phyloP scores from a whole-genome alignment of 2,329 filamentous ascomycete species.

The Trichoderma arundinaceum region DNA sequence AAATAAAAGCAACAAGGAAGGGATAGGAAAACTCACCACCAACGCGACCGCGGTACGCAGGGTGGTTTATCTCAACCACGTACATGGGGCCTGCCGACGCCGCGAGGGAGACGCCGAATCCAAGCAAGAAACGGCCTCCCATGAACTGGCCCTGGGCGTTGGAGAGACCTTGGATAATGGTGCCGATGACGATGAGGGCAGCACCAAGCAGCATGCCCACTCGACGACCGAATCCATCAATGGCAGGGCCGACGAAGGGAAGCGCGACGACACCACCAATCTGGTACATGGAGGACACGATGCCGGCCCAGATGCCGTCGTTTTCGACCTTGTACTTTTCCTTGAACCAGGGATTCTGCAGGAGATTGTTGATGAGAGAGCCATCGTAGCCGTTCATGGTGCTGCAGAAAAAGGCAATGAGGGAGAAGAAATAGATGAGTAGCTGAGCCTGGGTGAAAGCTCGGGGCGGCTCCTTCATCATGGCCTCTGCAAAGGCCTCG shows the following conservation, averaged over 20 bases:
- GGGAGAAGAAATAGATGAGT: slow-evolving; percentile 51
- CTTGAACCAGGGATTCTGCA: slow-evolving; percentile 50
- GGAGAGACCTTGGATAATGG: slow-evolving; percentile 53
- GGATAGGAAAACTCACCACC: slow-evolving; percentile 37
- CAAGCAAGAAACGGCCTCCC: slow-evolving; percentile 65
- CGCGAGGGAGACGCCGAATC: slow-evolving; percentile 55
- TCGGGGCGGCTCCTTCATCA: slow-evolving; percentile 57
- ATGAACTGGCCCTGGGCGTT: slow-evolving; percentile 51
- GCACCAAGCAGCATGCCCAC: slow-evolving; percentile 55
- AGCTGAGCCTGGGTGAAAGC: slow-evolving; percentile 48
- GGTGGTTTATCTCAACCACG: slow-evolving; percentile 55
- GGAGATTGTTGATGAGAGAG: slow-evolving; percentile 56
- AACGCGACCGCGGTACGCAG: slow-evolving; percentile 52
- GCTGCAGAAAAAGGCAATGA: slow-evolving; percentile 56
- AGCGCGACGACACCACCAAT: slow-evolving; percentile 56
- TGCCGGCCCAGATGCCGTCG: slow-evolving; percentile 55
- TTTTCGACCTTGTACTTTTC: slow-evolving; percentile 49
- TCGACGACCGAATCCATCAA: slow-evolving; percentile 55
- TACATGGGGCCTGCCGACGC: slow-evolving; percentile 41
- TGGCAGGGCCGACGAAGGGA: slow-evolving; percentile 54
- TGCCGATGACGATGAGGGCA: slow-evolving; percentile 53
- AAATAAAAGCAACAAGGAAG: neutral
- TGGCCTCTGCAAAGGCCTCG: slow-evolving; percentile 55
- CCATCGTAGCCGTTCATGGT: slow-evolving; percentile 59
- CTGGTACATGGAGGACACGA: slow-evolving; percentile 59